Conservation (phyloP, 2,329 filamentous ascomycete genomes). For the Bimuria novae-zelandiae region DNA sequence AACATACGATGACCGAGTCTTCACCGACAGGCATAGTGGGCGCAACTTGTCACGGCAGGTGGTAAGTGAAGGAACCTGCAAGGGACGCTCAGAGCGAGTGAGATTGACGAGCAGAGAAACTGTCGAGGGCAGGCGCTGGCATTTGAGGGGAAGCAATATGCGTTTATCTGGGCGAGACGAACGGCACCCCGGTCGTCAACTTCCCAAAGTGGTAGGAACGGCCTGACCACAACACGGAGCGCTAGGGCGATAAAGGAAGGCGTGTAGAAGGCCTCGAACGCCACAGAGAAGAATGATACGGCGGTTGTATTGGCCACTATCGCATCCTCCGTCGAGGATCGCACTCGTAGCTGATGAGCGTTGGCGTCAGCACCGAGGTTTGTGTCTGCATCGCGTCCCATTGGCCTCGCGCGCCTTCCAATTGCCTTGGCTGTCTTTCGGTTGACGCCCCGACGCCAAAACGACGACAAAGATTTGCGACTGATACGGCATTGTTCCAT, state of each 20-base stretch:
- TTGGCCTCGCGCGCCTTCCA: background rate
- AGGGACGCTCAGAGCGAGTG: conserved; percentile 5
- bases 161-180: conserved; percentile 3
- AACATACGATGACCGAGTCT: conserved; percentile 22
- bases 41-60: conserved; percentile 9
- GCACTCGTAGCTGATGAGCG: too few species aligned
- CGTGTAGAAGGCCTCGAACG: background rate
- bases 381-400: background rate
- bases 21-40: conserved; percentile 35
- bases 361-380: background rate
- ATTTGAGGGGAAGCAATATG: conserved; percentile 11
- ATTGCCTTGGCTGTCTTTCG: too few species aligned
- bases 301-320: background rate
- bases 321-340: background rate
- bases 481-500: background rate
- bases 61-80: background rate
- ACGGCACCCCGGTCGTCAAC: background rate
- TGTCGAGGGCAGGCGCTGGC: background rate
- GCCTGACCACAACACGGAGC: conserved; percentile 1
- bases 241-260: background rate
- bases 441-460: too few species aligned
- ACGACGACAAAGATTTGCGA: too few species aligned
- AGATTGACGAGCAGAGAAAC: conserved; percentile 4
- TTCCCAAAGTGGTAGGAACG: background rate
- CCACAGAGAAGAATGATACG: conserved; percentile 3